phyloP scores from a whole-genome alignment of 202 grass and related monocot species.

The Panicum hallii region DNA sequence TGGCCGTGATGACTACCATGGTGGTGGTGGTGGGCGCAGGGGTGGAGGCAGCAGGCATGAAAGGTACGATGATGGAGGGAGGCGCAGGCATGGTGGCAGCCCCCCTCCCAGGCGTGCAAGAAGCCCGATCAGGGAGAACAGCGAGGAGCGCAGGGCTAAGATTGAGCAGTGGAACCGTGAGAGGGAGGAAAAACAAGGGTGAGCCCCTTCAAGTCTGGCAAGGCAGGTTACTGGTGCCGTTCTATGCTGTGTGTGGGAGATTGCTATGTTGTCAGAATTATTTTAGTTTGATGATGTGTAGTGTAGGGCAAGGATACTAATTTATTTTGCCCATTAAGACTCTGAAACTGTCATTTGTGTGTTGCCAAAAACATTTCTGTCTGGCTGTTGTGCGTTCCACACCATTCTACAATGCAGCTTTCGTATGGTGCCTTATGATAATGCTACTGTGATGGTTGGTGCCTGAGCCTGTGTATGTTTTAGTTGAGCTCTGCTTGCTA shows the following conservation, averaged over 20 bases:
- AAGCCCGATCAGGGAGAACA: constrained; percentile 67
- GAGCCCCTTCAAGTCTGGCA: not conserved
- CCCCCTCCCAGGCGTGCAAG: constrained; percentile 51
- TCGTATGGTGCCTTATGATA: not conserved
- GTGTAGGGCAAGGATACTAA: not conserved
- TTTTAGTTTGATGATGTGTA: constrained; percentile 16
- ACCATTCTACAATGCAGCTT: not conserved
- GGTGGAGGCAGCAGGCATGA: constrained; percentile 50
- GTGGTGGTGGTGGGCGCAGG: constrained; percentile 36
- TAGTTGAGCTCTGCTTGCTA: not conserved
- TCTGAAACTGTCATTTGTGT: constrained; percentile 10
- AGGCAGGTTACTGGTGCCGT: not conserved
- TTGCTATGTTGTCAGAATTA: constrained; percentile 2
- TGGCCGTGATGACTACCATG: constrained; percentile 33
- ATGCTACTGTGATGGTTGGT: not conserved
- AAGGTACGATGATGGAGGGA: constrained; percentile 63
- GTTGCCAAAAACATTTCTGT: not conserved
- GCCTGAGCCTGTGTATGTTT: not conserved
- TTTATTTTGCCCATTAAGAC: not conserved
- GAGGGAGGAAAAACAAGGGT: constrained; percentile 53
- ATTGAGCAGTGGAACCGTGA: constrained; percentile 92
- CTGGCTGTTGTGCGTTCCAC: not conserved
- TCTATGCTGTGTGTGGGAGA: not conserved
- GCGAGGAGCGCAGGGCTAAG: constrained; percentile 79
- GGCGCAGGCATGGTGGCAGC: constrained; percentile 55